Evolutionary conservation across 176 grass and related monocot species (phyloP).

Genomic region (Calamus simplicifolius): DNA sequence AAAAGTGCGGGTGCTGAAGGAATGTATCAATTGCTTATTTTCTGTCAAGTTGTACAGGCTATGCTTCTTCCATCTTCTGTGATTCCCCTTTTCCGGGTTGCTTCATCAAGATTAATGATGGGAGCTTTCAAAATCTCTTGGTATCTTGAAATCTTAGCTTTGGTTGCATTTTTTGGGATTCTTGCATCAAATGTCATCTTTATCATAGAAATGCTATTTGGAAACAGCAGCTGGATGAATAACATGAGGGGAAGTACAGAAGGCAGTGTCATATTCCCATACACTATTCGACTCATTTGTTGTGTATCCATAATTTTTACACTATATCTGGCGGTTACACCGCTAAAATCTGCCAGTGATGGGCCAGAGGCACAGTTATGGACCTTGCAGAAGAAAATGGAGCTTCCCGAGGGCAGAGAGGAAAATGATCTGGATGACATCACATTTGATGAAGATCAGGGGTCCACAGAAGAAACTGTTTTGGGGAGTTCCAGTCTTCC

Average conservation of each 20-base stretch:
- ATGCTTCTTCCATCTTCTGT: constrained; percentile 86
- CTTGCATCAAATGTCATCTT: constrained; percentile 85
- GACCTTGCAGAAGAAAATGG: constrained; percentile 19
- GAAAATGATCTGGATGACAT: constrained; percentile 30
- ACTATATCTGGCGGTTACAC: constrained; percentile 82
- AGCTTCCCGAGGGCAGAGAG: constrained; percentile 29
- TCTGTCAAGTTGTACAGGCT: constrained; percentile 85
- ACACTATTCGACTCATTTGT: constrained; percentile 43
- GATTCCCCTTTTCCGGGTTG: constrained; percentile 78
- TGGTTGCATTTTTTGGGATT: constrained; percentile 75
- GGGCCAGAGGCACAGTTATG: constrained; percentile 41
- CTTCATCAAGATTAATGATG: constrained; percentile 89
- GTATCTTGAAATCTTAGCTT: constrained; percentile 70
- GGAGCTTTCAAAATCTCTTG: constrained; percentile 66
- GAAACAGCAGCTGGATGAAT: constrained; percentile 78
- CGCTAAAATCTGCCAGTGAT: constrained; percentile 73
- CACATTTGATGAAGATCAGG: constrained; percentile 49
- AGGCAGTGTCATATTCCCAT: constrained; percentile 53
- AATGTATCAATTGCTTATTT: constrained; percentile 82
- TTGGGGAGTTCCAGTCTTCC: constrained; percentile 17
- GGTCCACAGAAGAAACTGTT: constrained; percentile 30
- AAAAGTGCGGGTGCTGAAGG: constrained; percentile 74
- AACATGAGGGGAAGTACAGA: constrained; percentile 62
- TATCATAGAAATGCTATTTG: constrained; percentile 76
- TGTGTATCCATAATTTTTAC: constrained; percentile 54